Conservation (phyloP, 345 rosid genomes). For the Boechera retrofracta region DNA sequence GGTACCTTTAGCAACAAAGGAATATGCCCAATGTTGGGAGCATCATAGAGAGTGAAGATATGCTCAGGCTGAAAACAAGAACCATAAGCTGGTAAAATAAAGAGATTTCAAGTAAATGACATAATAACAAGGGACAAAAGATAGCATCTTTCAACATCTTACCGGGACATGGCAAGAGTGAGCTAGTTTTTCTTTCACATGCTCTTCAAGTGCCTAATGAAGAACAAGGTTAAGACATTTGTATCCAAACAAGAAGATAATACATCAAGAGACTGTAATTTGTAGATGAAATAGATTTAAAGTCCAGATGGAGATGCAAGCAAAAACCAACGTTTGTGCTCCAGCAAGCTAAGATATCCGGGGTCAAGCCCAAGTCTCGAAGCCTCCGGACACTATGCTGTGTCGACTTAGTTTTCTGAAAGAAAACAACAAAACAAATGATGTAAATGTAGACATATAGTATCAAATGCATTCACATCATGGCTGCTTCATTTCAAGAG, state of each 20-base stretch:
- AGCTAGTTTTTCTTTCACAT: constrained; percentile 77
- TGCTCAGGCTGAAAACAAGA: constrained; percentile 64
- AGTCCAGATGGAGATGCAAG: not conserved
- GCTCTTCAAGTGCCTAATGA: constrained; percentile 71
- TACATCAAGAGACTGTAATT: constrained; percentile 6
- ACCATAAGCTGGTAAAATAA: constrained; percentile 24
- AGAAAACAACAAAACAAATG: constrained; percentile 17
- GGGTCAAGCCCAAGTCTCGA: constrained; percentile 86
- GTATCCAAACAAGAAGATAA: constrained; percentile 23
- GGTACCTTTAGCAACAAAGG: constrained; percentile 81
- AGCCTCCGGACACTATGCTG: constrained; percentile 94
- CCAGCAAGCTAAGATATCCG: constrained; percentile 90
- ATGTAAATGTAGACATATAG: not conserved
- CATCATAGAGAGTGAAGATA: constrained; percentile 76
- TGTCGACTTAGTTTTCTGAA: constrained; percentile 97
- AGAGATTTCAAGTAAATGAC: constrained; percentile 25
- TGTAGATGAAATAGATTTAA: not conserved
- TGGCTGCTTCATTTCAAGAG: constrained; percentile 33
- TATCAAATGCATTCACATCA: no score
- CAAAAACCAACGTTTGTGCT: constrained; percentile 51
- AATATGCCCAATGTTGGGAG: constrained; percentile 95
- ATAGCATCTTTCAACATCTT: constrained; percentile 8
- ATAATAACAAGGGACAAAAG: not conserved
- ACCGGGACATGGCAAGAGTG: constrained; percentile 93
- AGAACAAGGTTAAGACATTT: not conserved